Evolutionary conservation across 139 green algal genomes (phyloP).

Genomic region (Eudorina sp.): DNA sequence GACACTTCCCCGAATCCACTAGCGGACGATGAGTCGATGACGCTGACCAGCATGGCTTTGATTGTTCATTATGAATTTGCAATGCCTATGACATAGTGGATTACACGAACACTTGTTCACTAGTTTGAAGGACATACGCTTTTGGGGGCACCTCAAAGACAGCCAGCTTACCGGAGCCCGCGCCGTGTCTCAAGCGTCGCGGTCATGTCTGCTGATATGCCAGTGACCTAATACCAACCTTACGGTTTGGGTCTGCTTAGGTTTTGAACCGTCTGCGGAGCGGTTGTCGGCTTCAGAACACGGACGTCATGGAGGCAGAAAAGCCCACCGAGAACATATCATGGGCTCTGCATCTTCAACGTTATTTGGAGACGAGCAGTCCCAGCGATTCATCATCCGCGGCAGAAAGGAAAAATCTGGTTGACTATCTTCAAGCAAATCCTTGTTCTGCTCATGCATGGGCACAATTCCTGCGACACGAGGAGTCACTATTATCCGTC

Average conservation of each 20-base stretch:
- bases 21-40: too few species aligned
- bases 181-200: not conserved
- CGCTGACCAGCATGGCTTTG: too few species aligned
- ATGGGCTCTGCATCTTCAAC: constrained; percentile 49
- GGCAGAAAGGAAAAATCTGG: constrained; percentile 48
- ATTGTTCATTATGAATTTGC: too few species aligned
- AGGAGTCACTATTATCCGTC: constrained; percentile 54
- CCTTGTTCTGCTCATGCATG: constrained; percentile 67
- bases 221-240: not conserved
- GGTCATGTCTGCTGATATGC: not conserved
- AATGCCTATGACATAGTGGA: too few species aligned
- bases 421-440: constrained; percentile 59
- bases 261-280: too few species aligned
- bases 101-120: too few species aligned
- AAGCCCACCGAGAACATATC: constrained; percentile 55
- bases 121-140: too few species aligned
- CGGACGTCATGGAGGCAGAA: constrained; percentile 37
- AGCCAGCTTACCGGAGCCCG: not conserved
- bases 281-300: not conserved
- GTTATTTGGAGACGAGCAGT: constrained; percentile 13
- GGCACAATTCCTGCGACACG: constrained; percentile 67
- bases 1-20: too few species aligned
- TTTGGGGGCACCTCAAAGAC: too few species aligned
- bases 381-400: not conserved
- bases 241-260: not conserved